Base-by-base conservation (phyloP, 805 yeast genomes). In the Ogataea trehalophila region DNA sequence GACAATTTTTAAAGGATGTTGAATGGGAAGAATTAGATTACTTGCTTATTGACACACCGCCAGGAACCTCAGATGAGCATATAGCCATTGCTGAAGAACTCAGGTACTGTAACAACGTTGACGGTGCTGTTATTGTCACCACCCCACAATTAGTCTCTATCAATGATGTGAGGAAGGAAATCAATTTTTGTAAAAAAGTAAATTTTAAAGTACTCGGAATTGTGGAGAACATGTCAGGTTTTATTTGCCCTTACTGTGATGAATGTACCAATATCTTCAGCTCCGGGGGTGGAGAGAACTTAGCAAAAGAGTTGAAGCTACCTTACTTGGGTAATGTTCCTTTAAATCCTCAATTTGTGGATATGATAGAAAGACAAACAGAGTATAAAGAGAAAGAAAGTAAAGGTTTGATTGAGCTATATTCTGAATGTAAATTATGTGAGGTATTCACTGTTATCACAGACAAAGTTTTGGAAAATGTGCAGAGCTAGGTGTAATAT, bases 41-140 rank as follows among this genome's bases (percentile, higher is more conserved):
- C 61, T 68, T 92, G 47, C 68, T 94, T 33, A 90, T 94, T 6
- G 99, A 94, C 63, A 94, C 99, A 0, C 99, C 99, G 1, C 99
- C 99, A 0, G 99, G 99, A 0, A 94, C 99, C 0, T 86, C 96
- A 0, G 99, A 94, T 66, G 99, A 94, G 64, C 99, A 94, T 64
- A 94, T 94, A 36, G 90, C 97, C 4, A 85, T 95, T 36, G 97
- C 97, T 5, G 98, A 94, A 61, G 95, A 90, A 65, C 73, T 94
- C 37, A 69, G 85, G 47, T 76, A 69, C 62, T 67, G 72, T 54
- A 81, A 82, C 1, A 74, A 75, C 26, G 89, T 92, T 2, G 96
- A 89, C 57, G 98, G 98, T 0, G 97, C 97, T 1, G 83, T 94
- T 0, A 79, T 94, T 2, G 99, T 94, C 6, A 94, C 99, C 0